Evolutionary conservation across 306 rosid species (phyloP).

Genomic region (Arachis hypogaea): DNA sequence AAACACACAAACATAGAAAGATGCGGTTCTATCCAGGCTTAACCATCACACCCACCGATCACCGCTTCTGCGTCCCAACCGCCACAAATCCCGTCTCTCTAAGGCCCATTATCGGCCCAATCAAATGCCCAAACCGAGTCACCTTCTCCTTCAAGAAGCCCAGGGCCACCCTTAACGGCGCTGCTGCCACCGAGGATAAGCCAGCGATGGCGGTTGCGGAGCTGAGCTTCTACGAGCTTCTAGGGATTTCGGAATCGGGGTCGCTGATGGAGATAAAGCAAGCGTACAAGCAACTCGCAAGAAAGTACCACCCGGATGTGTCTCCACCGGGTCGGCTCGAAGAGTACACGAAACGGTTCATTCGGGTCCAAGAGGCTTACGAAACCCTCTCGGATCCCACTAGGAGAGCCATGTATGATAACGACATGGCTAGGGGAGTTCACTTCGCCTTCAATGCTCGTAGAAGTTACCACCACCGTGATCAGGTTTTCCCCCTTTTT

Average conservation of each 20-base stretch:
- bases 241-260: conserved; percentile 72
- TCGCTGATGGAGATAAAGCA: conserved; percentile 72
- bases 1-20: not conserved
- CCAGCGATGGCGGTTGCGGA: not conserved
- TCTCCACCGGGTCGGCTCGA: conserved; percentile 86
- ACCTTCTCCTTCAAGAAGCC: conserved; percentile 33
- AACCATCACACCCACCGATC: conserved; percentile 53
- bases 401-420: conserved; percentile 69
- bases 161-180: conserved; percentile 53
- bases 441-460: conserved; percentile 77
- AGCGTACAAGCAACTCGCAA: conserved; percentile 84
- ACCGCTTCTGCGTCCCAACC: conserved; percentile 55
- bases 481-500: conserved; percentile 46
- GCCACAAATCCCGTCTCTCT: conserved; percentile 19
- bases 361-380: conserved; percentile 87
- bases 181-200: conserved; percentile 39
- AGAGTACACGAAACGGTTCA: conserved; percentile 75
- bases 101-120: conserved; percentile 21
- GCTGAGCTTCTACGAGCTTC: conserved; percentile 68
- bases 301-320: conserved; percentile 91
- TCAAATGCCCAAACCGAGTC: conserved; percentile 29
- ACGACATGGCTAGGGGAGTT: conserved; percentile 73
- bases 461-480: conserved; percentile 37
- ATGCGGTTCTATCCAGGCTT: conserved; percentile 57
- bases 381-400: conserved; percentile 82